A percentile compares a stretch with the other conserved stretches of the same genome.
Conservation (phyloP, 108 stramenopile species). For the Skeletonema potamos region DNA sequence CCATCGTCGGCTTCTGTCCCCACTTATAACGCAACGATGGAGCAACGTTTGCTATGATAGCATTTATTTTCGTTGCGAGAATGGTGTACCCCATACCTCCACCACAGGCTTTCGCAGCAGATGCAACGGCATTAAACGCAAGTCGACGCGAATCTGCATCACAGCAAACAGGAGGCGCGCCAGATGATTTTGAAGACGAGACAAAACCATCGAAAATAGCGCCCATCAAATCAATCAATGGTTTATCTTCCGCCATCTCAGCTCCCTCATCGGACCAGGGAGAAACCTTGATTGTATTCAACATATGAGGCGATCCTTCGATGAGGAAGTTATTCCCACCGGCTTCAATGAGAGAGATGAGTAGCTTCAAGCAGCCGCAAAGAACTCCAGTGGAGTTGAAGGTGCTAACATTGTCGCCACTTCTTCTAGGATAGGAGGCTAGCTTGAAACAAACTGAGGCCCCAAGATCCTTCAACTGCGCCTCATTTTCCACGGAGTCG, state of each 20-base stretch:
- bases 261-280: conserved; percentile 57
- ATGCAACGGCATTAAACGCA: conserved; percentile 75
- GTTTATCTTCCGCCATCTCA: conserved; percentile 34
- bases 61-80: conserved; percentile 58
- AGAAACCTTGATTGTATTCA: conserved; percentile 35
- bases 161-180: conserved; percentile 72
- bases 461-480: conserved; percentile 60
- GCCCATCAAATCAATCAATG: conserved; percentile 81
- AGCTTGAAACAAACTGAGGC: conserved; percentile 82
- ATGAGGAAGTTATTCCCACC: conserved; percentile 50
- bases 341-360: conserved; percentile 69
- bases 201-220: conserved; percentile 87
- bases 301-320: conserved; percentile 56
- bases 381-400: conserved; percentile 78
- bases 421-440: conserved; percentile 64
- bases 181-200: conserved; percentile 60
- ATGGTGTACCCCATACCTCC: conserved; percentile 63
- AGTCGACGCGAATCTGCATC: conserved; percentile 78
- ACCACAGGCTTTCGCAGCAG: conserved; percentile 66
- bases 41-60: conserved; percentile 62
- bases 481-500: conserved; percentile 4
- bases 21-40: conserved; percentile 78
- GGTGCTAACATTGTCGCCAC: conserved; percentile 48
- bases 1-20: conserved; percentile 55
- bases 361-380: conserved; percentile 79